Conservation (phyloP, 2,329 filamentous ascomycete species). For the Rosellinia necatrix region DNA sequence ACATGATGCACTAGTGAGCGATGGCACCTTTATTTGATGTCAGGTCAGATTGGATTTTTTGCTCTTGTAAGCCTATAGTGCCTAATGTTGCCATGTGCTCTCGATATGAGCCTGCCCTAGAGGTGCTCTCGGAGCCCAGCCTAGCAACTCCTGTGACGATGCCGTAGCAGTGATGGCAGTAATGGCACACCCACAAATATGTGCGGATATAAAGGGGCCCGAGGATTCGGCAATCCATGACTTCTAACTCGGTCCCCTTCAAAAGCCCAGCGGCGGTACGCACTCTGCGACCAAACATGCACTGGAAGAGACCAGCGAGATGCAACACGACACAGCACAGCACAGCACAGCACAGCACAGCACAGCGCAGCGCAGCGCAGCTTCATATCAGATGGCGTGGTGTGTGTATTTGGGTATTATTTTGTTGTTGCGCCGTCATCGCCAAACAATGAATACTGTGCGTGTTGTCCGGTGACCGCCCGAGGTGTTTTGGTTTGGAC, state of each 20-base stretch:
- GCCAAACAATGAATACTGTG: slow-evolving; percentile 14
- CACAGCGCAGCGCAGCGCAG: slow-evolving; percentile 3
- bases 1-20: no score
- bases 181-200: background rate
- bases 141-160: background rate
- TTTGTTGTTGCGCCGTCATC: slow-evolving; percentile 21
- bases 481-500: slow-evolving; percentile 15
- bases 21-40: no score
- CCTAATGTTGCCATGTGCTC: no score
- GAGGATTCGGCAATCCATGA: background rate
- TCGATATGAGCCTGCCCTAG: no score
- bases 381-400: slow-evolving; percentile 16
- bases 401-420: slow-evolving; percentile 25
- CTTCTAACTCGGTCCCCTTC: background rate
- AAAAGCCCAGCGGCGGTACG: background rate
- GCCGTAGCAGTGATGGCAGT: background rate
- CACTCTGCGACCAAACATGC: background rate
- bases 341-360: background rate
- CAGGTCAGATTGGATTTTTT: no score
- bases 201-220: background rate
- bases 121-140: no score
- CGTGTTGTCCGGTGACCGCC: slow-evolving; percentile 16
- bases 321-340: background rate
- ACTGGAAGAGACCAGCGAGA: background rate
- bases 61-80: background rate